Percentiles rank a stretch among this genome's conserved stretches.
phyloP scores from a whole-genome alignment of 169 alveolate genomes.

The Theileria parva region DNA sequence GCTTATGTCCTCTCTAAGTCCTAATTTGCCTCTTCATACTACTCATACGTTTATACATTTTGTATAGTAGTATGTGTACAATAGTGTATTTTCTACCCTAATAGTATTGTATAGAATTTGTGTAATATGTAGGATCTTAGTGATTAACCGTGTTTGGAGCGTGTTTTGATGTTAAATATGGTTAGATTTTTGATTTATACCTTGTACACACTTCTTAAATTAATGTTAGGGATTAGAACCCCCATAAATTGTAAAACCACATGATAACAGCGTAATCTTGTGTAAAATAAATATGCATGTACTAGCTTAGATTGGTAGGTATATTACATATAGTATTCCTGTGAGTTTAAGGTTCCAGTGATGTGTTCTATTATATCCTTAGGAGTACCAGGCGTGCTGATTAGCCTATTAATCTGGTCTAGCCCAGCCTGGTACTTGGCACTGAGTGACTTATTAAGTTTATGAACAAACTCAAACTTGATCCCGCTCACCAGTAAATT shows the following conservation, averaged over 20 bases:
- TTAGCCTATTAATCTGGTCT: not conserved
- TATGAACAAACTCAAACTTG: slow-evolving; percentile 7
- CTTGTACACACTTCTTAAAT: too few relatives aligned
- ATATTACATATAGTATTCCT: slow-evolving; percentile 3
- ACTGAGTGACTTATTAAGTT: not conserved
- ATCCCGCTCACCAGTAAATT: not conserved
- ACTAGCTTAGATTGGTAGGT: not conserved
- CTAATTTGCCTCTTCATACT: not conserved
- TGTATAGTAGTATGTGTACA: not conserved
- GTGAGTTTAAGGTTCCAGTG: not conserved
- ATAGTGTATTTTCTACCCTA: too few relatives aligned
- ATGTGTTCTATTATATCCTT: slow-evolving; percentile 5
- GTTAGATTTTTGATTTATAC: too few relatives aligned
- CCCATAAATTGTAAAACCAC: slow-evolving; percentile 15
- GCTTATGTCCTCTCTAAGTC: slow-evolving; percentile 66
- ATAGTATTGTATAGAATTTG: too few relatives aligned
- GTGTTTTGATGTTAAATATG: too few relatives aligned
- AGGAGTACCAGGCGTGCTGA: not conserved
- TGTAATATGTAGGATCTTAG: too few relatives aligned
- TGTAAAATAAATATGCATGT: not conserved
- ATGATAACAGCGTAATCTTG: not conserved
- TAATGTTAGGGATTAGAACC: not conserved
- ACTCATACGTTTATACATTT: not conserved
- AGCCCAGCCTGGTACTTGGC: not conserved
- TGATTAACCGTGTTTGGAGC: too few relatives aligned